Base-by-base conservation (phyloP, 805 yeast genomes). In the Candida sithepensis region DNA sequence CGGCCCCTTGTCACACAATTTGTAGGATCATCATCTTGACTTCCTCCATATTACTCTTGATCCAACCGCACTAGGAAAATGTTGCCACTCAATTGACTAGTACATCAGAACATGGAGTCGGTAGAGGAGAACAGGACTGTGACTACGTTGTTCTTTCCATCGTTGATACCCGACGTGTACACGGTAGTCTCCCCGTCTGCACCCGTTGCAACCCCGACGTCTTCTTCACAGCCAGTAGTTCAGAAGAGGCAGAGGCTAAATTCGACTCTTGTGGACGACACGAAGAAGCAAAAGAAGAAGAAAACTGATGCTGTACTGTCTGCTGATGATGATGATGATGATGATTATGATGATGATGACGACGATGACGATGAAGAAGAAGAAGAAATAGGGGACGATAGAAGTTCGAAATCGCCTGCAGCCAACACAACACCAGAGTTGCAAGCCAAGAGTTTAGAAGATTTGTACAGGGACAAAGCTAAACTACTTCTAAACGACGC, bases 401-500 rank as follows among this genome's bases (percentile, higher is more conserved):
- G n/a, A n/a, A n/a, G n/a, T n/a, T n/a, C n/a, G n/a, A n/a, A n/a
- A n/a, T n/a, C n/a, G n/a, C n/a, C n/a, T n/a, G n/a, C n/a, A n/a
- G n/a, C n/a, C n/a, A n/a, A n/a, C n/a, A 30, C 14, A 30, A n/a
- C 13, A 12, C 4, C 14, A 10, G 16, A 12, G 14, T 30, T 30
- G 14, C 7, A 12, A 12, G 14, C 16, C 16, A 14, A 30, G 16
- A 30, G 6, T 34, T 21, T 28, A 6, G 42, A 26, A 18, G 34
- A 40, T 9, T 18, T n/a, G 7, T 44, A 44, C 18, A 33, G 32
- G 13, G 43, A 38, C 10, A 38, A 38, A 20, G 42, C 38, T 6
- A 40, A 28, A 20, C 7, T 6, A 1, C 20, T 37, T 16, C 26
- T 54, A 16, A 39, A 47, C 41, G 30, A 22, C 18, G 43, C 55